Conservation (phyloP, 2,329 filamentous ascomycete genomes). For the Fusarium paranaense region DNA sequence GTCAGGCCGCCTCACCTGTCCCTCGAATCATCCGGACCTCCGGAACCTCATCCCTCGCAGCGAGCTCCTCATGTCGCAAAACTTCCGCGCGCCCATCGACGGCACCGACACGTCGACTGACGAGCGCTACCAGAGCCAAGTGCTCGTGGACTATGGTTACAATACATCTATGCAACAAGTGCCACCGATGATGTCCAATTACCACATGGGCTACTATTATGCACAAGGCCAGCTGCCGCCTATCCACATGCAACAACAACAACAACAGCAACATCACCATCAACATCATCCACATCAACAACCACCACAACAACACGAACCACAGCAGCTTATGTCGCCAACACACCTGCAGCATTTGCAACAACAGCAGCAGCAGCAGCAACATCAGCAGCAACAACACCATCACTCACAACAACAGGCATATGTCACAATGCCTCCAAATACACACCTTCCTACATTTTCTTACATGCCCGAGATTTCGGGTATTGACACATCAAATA, state of each 20-base stretch:
- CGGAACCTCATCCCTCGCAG: conserved; percentile 63
- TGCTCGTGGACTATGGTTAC: neutral
- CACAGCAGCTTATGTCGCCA: neutral
- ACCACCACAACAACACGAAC: conserved; percentile 28
- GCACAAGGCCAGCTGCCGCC: neutral
- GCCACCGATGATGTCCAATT: conserved; percentile 10
- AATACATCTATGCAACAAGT: conserved; percentile 9
- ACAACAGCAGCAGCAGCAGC: neutral
- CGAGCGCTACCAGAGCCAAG: conserved; percentile 1
- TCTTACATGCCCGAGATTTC: neutral
- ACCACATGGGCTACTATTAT: neutral
- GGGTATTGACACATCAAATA: neutral
- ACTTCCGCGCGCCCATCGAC: conserved; percentile 74
- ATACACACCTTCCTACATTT: neutral
- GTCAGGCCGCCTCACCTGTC: conserved; percentile 67
- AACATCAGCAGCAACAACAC: neutral
- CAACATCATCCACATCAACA: conserved; percentile 51
- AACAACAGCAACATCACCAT: neutral
- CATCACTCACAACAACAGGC: neutral
- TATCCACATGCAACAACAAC: neutral
- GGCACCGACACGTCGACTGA: conserved; percentile 59
- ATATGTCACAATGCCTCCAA: neutral
- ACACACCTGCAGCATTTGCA: conserved; percentile 8
- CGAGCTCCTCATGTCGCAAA: conserved; percentile 71
- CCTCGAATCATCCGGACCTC: conserved; percentile 59